Conservation (phyloP, 352 stramenopile species). For the Peronospora destructor region DNA sequence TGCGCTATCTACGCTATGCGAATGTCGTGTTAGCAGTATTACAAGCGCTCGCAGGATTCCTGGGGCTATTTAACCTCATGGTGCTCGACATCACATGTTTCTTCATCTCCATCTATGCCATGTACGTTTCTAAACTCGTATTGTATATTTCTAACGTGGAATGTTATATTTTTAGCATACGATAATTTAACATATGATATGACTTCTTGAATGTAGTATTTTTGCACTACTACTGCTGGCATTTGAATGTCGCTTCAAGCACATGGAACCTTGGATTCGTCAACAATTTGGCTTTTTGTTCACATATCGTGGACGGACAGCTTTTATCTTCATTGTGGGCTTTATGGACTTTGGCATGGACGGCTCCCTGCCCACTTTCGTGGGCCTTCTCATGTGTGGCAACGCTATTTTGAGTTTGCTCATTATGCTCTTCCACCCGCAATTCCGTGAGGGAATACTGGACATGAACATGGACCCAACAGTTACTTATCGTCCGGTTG, state of each 20-base stretch:
- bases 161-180: neutral
- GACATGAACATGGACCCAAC: slow-evolving; percentile 75
- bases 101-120: slow-evolving; percentile 80
- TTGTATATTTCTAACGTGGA: neutral
- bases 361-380: slow-evolving; percentile 56
- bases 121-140: slow-evolving; percentile 38
- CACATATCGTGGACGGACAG: slow-evolving; percentile 76
- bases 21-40: slow-evolving; percentile 78
- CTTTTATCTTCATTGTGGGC: slow-evolving; percentile 81
- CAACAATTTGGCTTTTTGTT: slow-evolving; percentile 85
- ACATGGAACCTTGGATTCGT: slow-evolving; percentile 82
- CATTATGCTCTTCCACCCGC: slow-evolving; percentile 81
- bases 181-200: slow-evolving; percentile 4
- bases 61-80: slow-evolving; percentile 81
- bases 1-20: slow-evolving; percentile 77
- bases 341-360: slow-evolving; percentile 88
- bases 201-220: slow-evolving; percentile 33
- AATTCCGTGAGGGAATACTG: slow-evolving; percentile 72
- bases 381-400: slow-evolving; percentile 70
- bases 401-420: slow-evolving; percentile 71
- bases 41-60: slow-evolving; percentile 73
- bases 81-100: slow-evolving; percentile 84
- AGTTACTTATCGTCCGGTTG: slow-evolving; percentile 49
- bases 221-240: slow-evolving; percentile 76
- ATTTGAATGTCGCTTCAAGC: slow-evolving; percentile 84